Evolutionary conservation across 139 green algal species (phyloP), one percentile per base, ranked within the genome.

Genomic region (Trebouxia sp.): DNA sequence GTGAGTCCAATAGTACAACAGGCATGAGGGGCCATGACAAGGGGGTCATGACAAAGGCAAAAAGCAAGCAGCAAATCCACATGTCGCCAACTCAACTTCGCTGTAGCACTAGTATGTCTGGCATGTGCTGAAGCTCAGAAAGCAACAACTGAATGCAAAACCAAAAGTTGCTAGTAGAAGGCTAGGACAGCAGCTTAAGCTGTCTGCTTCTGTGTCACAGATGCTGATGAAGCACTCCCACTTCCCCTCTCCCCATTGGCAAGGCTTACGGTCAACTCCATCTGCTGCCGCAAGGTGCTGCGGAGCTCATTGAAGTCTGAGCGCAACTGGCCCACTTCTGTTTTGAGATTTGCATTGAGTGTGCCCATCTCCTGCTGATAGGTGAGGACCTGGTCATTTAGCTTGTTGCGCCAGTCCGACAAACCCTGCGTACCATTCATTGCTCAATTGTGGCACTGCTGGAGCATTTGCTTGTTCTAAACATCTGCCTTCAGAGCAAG

Each of bases 271-370:
- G 69, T 77, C 41, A 53, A 51, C 8, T 77, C 69, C 42, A 77
- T 77, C 26, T 77, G 69, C 69, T 77, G 69, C 26, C 69, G 69
- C 42, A 77, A 41, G 4, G 41, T 77, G 41, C 42, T 55, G 39
- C 69, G 45, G 30, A 79, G 43, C 0, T 62, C 28, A 62, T 79
- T 39, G 22, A 79, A 79, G 12, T 79, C 72, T 30, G 20, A 43
- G 14, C 72, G 45, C 22, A 79, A 28, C 11, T 65, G 42, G 15
- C 48, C 20, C 6, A 79, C 72, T 39, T 79, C 45, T 24, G 42
- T 66, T 6, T 53, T 79, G n/a, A 79, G 45, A 45, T 7, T 65
- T 30, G 30, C 43, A 24, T 55, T 62, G 12, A 79, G 72, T 30
- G 22, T 9, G 6, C 45, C 72, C 72, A 79, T 79, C 28, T 79